Base-by-base conservation (phyloP, 495 filamentous ascomycete genomes). In the Penicillium parvum region DNA sequence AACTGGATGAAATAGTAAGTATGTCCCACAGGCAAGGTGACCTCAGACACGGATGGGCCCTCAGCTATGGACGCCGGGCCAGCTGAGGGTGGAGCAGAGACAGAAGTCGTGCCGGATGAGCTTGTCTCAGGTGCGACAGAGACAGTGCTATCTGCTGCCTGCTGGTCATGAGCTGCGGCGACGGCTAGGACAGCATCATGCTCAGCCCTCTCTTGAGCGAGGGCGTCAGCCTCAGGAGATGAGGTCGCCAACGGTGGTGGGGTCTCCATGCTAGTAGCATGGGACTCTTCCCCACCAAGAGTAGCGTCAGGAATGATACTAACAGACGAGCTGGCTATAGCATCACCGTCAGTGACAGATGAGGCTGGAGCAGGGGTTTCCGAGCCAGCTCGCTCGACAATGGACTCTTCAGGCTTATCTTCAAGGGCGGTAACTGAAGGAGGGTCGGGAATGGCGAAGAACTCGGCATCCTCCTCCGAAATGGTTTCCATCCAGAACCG, bases 1-100 rank as follows among this genome's bases (percentile, higher is more conserved):
- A 69, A 43, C 54, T 74, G 74, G 35, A 73, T 67, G 43, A 74
- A 74, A 44, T 74, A 72, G 37, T 75, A 77, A 4, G 66, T 58
- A 35, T 72, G 63, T 1, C 60, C 61, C 14, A 69, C 58, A 9
- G 64, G 65, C 18, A 61, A 26, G 3, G 46, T 37, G 3, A 59
- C 50, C 9, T 51, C 48, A 6, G 55, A 5, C 8, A 52, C 44
- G 1, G 32, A 12, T 7, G 32, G 19, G 7, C 15, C 7, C 14
- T 35, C 45, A 49, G 22, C 7, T 12, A 25, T 16, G 10, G 30
- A 26, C n/a, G 30, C 45, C 17, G 28, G n/a, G 7, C 17, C 8
- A 29, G 25, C n/a, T n/a, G n/a, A n/a, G 34, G 8, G 45, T 28
- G 10, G 36, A n/a, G 40, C n/a, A 32, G 43, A 23, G 18, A 46